Percentiles rank a stretch among this genome's conserved stretches.
Evolutionary conservation across 148 eudicot genomes (phyloP).

Genomic region (Silene uniflora): DNA sequence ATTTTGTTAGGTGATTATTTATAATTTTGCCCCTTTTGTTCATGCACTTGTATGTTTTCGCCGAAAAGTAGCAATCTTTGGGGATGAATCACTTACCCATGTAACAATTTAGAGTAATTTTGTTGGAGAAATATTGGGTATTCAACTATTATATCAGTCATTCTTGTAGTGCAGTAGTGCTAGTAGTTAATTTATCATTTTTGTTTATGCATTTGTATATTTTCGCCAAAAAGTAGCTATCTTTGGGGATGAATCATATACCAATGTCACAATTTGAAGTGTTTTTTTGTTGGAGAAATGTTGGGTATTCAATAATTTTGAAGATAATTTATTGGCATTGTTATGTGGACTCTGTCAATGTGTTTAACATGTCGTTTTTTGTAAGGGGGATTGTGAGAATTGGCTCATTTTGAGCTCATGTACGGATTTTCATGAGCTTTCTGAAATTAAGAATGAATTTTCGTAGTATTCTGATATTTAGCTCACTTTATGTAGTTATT

Average conservation of each 20-base stretch:
- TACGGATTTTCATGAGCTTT: not conserved
- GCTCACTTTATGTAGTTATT: not conserved
- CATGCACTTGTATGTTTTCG: not conserved
- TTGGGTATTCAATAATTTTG: not conserved
- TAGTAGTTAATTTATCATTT: too few relatives aligned
- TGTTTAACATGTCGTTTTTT: not conserved
- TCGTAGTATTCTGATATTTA: not conserved
- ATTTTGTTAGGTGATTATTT: not conserved
- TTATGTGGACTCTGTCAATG: not conserved
- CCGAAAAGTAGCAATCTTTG: conserved; percentile 1
- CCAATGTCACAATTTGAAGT: not conserved
- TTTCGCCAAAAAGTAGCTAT: not conserved
- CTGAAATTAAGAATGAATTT: too few relatives aligned
- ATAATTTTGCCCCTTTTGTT: not conserved
- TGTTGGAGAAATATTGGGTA: not conserved
- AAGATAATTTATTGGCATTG: not conserved
- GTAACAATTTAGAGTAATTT: not conserved
- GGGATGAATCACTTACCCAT: not conserved
- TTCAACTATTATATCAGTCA: not conserved
- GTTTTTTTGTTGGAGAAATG: not conserved
- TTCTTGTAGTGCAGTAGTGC: not conserved
- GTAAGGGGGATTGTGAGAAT: not conserved
- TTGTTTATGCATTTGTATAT: not conserved
- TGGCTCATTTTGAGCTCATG: not conserved
- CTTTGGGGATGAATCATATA: not conserved